Conservation (phyloP, 192 early-diverging fungal species). For the Podila verticillata region DNA sequence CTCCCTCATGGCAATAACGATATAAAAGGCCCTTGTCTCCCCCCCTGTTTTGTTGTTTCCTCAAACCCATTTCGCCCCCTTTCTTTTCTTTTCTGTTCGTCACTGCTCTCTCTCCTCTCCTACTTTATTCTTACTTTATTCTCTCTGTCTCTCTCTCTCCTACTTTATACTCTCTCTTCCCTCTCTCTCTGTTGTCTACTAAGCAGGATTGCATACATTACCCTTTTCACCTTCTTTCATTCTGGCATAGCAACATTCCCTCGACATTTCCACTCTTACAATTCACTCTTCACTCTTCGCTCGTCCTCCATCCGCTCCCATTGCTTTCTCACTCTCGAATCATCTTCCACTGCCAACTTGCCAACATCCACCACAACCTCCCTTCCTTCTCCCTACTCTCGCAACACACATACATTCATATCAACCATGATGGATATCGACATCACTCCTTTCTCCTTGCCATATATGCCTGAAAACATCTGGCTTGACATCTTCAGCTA, state of each 20-base stretch:
- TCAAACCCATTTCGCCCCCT: background rate
- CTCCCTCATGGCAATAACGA: no score
- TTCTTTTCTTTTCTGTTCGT: background rate
- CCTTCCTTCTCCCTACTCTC: no score
- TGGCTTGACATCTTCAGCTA: slow-evolving; percentile 48
- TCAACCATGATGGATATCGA: slow-evolving; percentile 15
- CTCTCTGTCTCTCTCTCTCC: background rate
- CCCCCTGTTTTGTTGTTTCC: background rate
- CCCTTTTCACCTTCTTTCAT: background rate
- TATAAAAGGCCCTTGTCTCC: background rate
- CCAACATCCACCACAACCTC: background rate
- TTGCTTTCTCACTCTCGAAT: no score
- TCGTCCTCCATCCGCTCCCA: background rate
- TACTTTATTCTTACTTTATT: no score
- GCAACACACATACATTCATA: background rate
- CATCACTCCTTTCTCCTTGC: background rate
- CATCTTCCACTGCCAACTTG: background rate
- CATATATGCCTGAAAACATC: slow-evolving; percentile 48
- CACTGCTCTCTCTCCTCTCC: background rate
- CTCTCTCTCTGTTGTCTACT: slow-evolving; percentile 1
- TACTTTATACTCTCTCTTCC: background rate
- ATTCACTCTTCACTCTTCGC: background rate
- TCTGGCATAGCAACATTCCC: background rate
- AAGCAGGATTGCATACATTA: background rate
- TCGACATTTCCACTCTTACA: background rate